Evolutionary conservation across 2,329 filamentous ascomycete genomes (phyloP).

Genomic region (Diaporthe aspalathi): DNA sequence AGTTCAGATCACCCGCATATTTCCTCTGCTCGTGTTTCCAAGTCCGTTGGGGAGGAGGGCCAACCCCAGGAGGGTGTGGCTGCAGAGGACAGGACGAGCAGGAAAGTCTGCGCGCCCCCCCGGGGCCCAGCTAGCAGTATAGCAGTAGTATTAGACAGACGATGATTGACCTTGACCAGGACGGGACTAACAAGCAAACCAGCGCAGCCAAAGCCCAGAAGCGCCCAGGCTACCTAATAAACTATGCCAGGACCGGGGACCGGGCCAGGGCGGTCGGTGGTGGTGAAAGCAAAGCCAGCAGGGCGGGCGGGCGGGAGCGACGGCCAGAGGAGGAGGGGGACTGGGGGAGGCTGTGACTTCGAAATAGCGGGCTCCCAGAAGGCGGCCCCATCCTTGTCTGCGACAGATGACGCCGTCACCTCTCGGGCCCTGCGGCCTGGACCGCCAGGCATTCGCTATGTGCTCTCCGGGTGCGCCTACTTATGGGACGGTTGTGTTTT

Average conservation of each 20-base stretch:
- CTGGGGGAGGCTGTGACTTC: conserved; percentile 24
- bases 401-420: conserved; percentile 26
- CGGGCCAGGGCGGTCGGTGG: conserved; percentile 9
- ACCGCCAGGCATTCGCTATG: conserved; percentile 5
- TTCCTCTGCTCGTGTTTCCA: conserved; percentile 12
- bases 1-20: conserved; percentile 15
- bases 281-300: conserved; percentile 4
- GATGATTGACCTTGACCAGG: conserved; percentile 1
- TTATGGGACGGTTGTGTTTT: neutral
- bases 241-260: conserved; percentile 23
- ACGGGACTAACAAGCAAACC: neutral
- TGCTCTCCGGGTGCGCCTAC: neutral
- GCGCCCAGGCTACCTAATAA: conserved; percentile 6
- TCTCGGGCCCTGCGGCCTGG: conserved; percentile 5
- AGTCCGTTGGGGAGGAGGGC: neutral
- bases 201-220: conserved; percentile 14
- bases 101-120: neutral
- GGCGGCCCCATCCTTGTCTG: conserved; percentile 13
- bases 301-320: conserved; percentile 20
- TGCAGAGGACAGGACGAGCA: neutral
- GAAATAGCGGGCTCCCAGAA: conserved; percentile 14
- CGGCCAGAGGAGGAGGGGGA: conserved; percentile 6
- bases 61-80: neutral
- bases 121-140: neutral
- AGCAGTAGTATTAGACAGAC: no score